Base-by-base conservation (phyloP, 345 rosid genomes). In the Hypericum perforatum region DNA sequence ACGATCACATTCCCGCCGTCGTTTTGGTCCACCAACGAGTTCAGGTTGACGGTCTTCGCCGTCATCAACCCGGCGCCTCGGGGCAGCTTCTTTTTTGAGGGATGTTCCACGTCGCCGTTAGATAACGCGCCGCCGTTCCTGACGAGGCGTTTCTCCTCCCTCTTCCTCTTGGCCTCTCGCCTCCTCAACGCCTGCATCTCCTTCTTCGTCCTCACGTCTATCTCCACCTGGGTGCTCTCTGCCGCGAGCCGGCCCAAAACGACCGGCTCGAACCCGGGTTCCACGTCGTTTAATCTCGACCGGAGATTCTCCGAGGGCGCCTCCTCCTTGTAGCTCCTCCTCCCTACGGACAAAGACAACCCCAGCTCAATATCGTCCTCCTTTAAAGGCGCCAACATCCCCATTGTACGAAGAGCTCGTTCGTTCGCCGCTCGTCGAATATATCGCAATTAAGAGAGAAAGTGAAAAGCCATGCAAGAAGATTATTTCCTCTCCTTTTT, bases 361-460 rank as follows among this genome's bases (percentile, higher is more conserved):
- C 76, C 76, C 46, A 85, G 76, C 76, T 74, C 86, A 5, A 75
- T 46, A 58, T 74, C 74, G 7, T 64, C 66, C 14, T 53, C 56
- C 13, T 59, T 8, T 62, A 59, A 44, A 61, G 45, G 16, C 61
- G 65, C 43, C 10, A n/a, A 16, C 41, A 11, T 6, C 55, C 64
- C 16, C 68, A 68, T 76, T 56, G 60, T 53, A 1, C 41, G 32
- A 16, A 36, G 6, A 32, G 59, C 58, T 45, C 67, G 8, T 14
- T 36, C 37, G 16, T 10, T 48, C 7, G 37, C 46, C 42, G 59
- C 44, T 10, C 32, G 50, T 12, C 58, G 8, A 6, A 9, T 2
- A 41, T 36, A 0, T 5, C 16, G 0, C 32, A 39, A 38, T 57
- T 45, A 39, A 45, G 50, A 52, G 56, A 54, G 2, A 56, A 43